Evolutionary conservation across 352 stramenopile species (phyloP).

Genomic region (Globisporangium middletonii): DNA sequence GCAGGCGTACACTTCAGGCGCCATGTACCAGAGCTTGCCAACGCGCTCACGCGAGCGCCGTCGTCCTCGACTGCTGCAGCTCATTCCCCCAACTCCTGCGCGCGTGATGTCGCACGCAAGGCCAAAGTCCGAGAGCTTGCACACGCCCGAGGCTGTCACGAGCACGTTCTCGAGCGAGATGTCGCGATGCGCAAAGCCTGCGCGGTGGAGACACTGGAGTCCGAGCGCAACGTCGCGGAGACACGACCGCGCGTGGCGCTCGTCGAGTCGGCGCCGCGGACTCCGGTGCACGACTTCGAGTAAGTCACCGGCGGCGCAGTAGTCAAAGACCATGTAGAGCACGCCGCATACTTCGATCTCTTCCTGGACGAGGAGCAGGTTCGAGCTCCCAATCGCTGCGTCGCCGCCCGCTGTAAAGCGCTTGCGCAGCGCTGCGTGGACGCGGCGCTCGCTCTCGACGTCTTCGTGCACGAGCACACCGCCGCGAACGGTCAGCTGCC

Average conservation of each 20-base stretch:
- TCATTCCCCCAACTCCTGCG: no score
- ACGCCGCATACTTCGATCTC: constrained; percentile 31
- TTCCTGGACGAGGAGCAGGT: constrained; percentile 43
- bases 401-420: background rate
- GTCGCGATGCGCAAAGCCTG: constrained; percentile 51
- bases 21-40: constrained; percentile 68
- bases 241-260: constrained; percentile 27
- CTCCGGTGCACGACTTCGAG: constrained; percentile 37
- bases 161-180: constrained; percentile 64
- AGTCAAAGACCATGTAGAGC: constrained; percentile 51
- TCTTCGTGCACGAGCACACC: constrained; percentile 40
- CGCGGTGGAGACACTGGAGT: constrained; percentile 28
- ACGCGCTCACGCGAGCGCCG: constrained; percentile 23
- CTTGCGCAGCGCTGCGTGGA: constrained; percentile 33
- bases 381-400: constrained; percentile 13
- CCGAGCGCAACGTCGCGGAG: constrained; percentile 30
- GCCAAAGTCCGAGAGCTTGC: constrained; percentile 54
- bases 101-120: constrained; percentile 19
- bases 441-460: constrained; percentile 35
- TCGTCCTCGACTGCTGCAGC: no score
- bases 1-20: constrained; percentile 45
- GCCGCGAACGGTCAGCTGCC: constrained; percentile 33
- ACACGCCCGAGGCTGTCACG: constrained; percentile 22
- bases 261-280: constrained; percentile 23
- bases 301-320: constrained; percentile 44